Conservation (phyloP, 331 rosid species). For the Telfairia occidentalis region DNA sequence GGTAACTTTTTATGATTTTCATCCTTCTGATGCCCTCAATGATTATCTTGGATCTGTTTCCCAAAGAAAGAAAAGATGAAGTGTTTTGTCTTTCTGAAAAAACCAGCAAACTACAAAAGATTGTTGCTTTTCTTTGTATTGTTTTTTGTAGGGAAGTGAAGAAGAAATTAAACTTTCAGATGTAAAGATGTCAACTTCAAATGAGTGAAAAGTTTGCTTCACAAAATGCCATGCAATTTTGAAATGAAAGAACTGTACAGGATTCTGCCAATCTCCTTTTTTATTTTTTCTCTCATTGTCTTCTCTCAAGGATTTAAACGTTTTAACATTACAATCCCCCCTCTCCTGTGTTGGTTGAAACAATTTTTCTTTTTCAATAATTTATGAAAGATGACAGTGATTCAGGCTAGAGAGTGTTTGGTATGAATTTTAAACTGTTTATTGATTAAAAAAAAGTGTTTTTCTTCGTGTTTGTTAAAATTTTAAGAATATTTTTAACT, state of each 20-base stretch:
- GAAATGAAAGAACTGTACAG: neutral
- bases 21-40: neutral
- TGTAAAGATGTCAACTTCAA: neutral
- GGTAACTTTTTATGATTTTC: slow-evolving; percentile 4
- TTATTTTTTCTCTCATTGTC: neutral
- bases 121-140: neutral
- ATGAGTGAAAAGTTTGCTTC: neutral
- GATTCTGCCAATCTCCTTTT: neutral
- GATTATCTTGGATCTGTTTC: neutral
- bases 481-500: too few species aligned
- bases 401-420: too few species aligned
- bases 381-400: too few species aligned
- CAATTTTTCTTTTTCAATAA: neutral
- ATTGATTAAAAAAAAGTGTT: too few species aligned
- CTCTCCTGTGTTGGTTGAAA: neutral
- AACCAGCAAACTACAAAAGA: slow-evolving; percentile 2
- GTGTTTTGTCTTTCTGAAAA: neutral
- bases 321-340: neutral
- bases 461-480: too few species aligned
- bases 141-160: slow-evolving; percentile 1
- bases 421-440: too few species aligned
- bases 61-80: neutral
- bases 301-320: neutral
- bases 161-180: neutral
- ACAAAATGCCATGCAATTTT: slow-evolving; percentile 4